Conservation (phyloP, 768 basidiomycete species). For the Suillus weaverae region DNA sequence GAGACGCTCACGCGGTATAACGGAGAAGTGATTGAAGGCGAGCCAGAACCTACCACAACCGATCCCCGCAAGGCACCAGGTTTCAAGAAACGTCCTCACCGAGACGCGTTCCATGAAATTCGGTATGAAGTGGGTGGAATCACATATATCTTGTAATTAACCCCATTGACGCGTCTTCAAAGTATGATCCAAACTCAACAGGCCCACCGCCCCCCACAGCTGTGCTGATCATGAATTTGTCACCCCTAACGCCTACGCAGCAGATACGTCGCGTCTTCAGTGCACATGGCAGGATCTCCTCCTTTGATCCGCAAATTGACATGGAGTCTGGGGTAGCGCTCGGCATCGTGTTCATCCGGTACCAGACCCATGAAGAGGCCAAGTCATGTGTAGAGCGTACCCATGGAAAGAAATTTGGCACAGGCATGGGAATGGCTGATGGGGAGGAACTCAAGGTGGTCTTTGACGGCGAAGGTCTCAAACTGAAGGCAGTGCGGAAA, state of each 20-base stretch:
- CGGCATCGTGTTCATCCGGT: slow-evolving; percentile 80
- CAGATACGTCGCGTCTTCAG: slow-evolving; percentile 68
- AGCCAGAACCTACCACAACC: slow-evolving; percentile 38
- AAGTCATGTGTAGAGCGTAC: slow-evolving; percentile 62
- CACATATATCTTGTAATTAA: slow-evolving; percentile 10
- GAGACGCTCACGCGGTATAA: slow-evolving; percentile 53
- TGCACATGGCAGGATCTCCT: slow-evolving; percentile 56
- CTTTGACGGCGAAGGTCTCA: slow-evolving; percentile 73
- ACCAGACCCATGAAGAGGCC: slow-evolving; percentile 64
- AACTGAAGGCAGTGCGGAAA: slow-evolving; percentile 62
- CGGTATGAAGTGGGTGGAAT: slow-evolving; percentile 55
- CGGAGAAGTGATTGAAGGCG: slow-evolving; percentile 53
- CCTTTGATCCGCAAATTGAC: slow-evolving; percentile 80
- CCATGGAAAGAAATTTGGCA: slow-evolving; percentile 61
- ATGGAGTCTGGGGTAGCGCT: slow-evolving; percentile 76
- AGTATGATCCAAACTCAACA: slow-evolving; percentile 77
- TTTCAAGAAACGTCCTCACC: slow-evolving; percentile 31
- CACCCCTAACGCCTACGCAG: slow-evolving; percentile 66
- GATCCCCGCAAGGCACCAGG: slow-evolving; percentile 59
- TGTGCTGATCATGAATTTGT: slow-evolving; percentile 71
- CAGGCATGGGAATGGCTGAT: slow-evolving; percentile 40
- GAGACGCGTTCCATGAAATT: slow-evolving; percentile 44
- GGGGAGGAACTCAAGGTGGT: slow-evolving; percentile 73
- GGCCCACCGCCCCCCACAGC: slow-evolving; percentile 72
- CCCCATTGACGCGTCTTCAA: slow-evolving; percentile 10